Percentiles rank a stretch among this genome's conserved stretches.
phyloP scores from a whole-genome alignment of 1,139 yeast species.

The Maudiozyma humilis region DNA sequence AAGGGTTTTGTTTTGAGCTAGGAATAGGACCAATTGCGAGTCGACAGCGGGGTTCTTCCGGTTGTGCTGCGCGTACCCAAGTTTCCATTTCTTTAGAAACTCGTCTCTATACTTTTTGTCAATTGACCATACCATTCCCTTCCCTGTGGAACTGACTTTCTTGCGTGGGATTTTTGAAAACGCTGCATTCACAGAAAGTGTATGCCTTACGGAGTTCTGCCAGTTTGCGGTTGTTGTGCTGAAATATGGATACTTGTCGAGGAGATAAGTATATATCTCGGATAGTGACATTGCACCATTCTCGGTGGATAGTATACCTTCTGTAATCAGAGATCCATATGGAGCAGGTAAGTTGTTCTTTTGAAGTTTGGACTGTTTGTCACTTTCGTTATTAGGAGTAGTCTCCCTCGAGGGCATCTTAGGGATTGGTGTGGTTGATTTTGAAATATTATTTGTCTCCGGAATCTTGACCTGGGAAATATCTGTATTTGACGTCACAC shows the following conservation, averaged over 20 bases:
- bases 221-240: constrained; percentile 82
- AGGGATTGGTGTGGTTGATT: too few relatives aligned
- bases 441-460: too few relatives aligned
- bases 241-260: constrained; percentile 79
- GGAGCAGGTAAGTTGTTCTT: constrained; percentile 49
- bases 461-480: too few relatives aligned
- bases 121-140: constrained; percentile 98
- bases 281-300: constrained; percentile 82
- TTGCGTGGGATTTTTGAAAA: constrained; percentile 91
- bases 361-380: neutral
- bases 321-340: constrained; percentile 96
- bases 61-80: constrained; percentile 56
- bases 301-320: constrained; percentile 78
- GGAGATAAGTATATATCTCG: constrained; percentile 86
- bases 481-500: too few relatives aligned
- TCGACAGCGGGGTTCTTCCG: constrained; percentile 71
- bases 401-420: neutral
- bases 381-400: neutral
- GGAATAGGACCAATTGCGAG: constrained; percentile 64
- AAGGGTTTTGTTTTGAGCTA: constrained; percentile 57
- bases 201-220: constrained; percentile 83
- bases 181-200: constrained; percentile 69
- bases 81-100: constrained; percentile 66
- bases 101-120: constrained; percentile 75
- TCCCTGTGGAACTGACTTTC: constrained; percentile 82